phyloP scores from a whole-genome alignment of 768 basidiomycete genomes.

The Candolleomyces eurysporus region DNA sequence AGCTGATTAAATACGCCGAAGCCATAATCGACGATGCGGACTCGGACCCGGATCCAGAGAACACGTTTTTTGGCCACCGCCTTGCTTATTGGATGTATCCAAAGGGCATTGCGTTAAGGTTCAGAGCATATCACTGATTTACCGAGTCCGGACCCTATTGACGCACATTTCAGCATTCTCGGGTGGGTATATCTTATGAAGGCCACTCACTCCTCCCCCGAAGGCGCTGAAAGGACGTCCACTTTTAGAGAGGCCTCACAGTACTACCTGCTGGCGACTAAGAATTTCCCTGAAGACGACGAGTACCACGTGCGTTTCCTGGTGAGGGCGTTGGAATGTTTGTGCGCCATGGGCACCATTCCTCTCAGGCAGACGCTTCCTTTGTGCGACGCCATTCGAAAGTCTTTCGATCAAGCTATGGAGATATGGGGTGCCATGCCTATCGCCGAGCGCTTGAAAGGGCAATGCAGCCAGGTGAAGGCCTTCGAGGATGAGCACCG shows the following conservation, averaged over 20 bases:
- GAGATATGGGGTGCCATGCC: slow-evolving; percentile 14
- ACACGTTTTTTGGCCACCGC: slow-evolving; percentile 24
- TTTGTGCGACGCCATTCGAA: slow-evolving; percentile 19
- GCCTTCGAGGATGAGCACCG: background rate
- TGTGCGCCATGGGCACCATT: slow-evolving; percentile 21
- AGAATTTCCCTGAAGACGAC: slow-evolving; percentile 35
- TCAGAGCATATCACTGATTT: slow-evolving; percentile 5
- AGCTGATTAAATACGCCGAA: slow-evolving; percentile 28
- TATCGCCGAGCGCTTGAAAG: slow-evolving; percentile 17
- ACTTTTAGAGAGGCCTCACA: background rate
- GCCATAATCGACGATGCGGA: slow-evolving; percentile 31
- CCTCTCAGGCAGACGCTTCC: slow-evolving; percentile 23
- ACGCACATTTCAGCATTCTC: slow-evolving; percentile 19
- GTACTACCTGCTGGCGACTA: slow-evolving; percentile 11
- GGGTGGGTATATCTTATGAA: slow-evolving; percentile 28
- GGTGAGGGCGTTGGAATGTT: slow-evolving; percentile 30
- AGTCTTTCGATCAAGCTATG: slow-evolving; percentile 14
- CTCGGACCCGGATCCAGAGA: slow-evolving; percentile 13
- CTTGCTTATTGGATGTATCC: slow-evolving; percentile 38
- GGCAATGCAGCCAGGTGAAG: background rate
- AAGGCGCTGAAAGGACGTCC: background rate
- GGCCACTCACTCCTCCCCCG: slow-evolving; percentile 12
- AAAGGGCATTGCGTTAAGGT: slow-evolving; percentile 35
- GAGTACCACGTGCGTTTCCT: slow-evolving; percentile 30
- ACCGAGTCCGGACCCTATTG: background rate